Evolutionary conservation across 495 filamentous ascomycete species (phyloP).

Genomic region (Diplogelasinospora grovesii): DNA sequence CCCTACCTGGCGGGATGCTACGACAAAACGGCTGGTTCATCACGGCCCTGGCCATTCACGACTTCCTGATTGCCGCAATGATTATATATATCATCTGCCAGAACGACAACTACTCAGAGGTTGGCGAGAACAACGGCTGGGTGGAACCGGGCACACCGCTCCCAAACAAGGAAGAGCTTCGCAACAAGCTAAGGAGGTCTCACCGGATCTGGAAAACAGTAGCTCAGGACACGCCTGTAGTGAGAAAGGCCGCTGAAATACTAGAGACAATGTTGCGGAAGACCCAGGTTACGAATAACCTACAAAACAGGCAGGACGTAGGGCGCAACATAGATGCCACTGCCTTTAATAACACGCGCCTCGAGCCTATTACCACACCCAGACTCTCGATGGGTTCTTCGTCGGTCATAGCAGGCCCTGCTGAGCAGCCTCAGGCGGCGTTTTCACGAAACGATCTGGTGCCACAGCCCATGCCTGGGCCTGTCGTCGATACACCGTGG

Average conservation of each 20-base stretch:
- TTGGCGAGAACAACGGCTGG: slow-evolving; percentile 17
- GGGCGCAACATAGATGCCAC: too few species aligned
- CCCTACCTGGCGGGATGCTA: slow-evolving; percentile 33
- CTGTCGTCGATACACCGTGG: slow-evolving; percentile 4
- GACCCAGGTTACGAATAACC: too few species aligned
- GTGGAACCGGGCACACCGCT: slow-evolving; percentile 11
- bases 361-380: too few species aligned
- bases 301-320: too few species aligned
- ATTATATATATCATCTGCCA: slow-evolving; percentile 37
- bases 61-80: slow-evolving; percentile 44
- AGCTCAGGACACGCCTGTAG: slow-evolving; percentile 6
- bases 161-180: slow-evolving; percentile 22
- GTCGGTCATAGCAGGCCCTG: not conserved
- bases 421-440: not conserved
- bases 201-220: slow-evolving; percentile 25
- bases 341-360: too few species aligned
- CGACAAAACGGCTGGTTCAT: slow-evolving; percentile 37
- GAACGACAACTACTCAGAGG: slow-evolving; percentile 24
- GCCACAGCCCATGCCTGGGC: not conserved
- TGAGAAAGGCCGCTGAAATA: slow-evolving; percentile 18
- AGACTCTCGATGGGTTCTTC: slow-evolving; percentile 1
- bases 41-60: slow-evolving; percentile 35
- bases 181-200: slow-evolving; percentile 21
- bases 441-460: slow-evolving; percentile 1
- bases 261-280: slow-evolving; percentile 19